Base-by-base conservation (phyloP, 345 rosid species). In the Bruguiera sexangula region DNA sequence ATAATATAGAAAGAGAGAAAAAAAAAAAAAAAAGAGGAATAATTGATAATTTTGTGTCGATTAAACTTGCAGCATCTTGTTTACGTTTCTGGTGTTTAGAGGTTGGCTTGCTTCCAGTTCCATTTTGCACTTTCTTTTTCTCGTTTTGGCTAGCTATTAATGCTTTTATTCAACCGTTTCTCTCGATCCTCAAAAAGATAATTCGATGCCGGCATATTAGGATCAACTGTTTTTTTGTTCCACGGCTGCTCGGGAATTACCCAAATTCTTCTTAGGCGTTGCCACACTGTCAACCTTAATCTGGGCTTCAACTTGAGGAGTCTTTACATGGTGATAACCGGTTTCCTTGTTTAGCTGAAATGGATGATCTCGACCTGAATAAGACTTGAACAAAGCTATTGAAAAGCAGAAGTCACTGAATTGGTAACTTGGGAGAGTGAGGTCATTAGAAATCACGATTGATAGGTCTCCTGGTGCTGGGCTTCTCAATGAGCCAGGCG, bases 361-460 rank as follows among this genome's bases (percentile, higher is more conserved):
- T 29, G 22, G 24, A 10, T 19, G 34, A 21, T 61, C 66, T n/a
- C 29, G 26, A 43, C 73, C 54, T 6, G 79, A 60, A 71, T 60
- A 75, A 37, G 88, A 81, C 58, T 75, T 77, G 1, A 74, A 78
- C 68, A 87, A 51, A 74, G 85, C 86, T 1, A 80, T 78, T 0
- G 82, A 83, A 69, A 87, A 85, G 57, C 70, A 84, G 0, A 79
- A 60, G 16, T 83, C 87, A 34, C 80, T 87, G 55, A 76, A 76
- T 69, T 82, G 89, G 60, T 63, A 75, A 73, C 92, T 87, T 5
- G 77, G 75, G 0, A 81, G 53, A 18, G 69, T 70, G 56, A 67
- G 13, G 32, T 80, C 85, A 69, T 59, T 75, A 2, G 83, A 81
- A 69, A 74, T 5, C n/a, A 62, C 39, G 54, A 60, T 73, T 20